Evolutionary conservation across 2,329 filamentous ascomycete species (phyloP), one percentile per base, ranked within the genome.

Genomic region (Fusarium sp.): DNA sequence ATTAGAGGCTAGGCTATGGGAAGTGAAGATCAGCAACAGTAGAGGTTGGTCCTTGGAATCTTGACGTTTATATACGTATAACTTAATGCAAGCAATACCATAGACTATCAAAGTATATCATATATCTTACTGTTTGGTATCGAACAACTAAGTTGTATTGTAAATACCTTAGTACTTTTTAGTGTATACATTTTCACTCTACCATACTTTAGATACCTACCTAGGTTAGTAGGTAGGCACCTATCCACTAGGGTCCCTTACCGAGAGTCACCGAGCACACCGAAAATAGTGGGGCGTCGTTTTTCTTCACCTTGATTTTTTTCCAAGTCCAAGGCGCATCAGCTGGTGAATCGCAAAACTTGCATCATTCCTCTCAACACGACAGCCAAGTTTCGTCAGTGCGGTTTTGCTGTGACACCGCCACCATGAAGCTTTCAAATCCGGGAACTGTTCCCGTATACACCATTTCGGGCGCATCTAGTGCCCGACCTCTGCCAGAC

Each of bases 401-500:
- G 70, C 65, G 56, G 68, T 35, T 54, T 41, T 36, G 53, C 58
- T 63, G 38, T 44, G 55, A 60, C 56, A 50, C 56, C 50, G 54
- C 68, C 60, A 44, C 50, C 68, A 95, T 95, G 93, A 94, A 95
- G 86, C 89, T 95, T 81, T 92, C 92, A 33, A 94, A 94, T 77
- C 91, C 93, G 73, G 93, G 94, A 71, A 88, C 92, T 48, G 93
- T 97, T 67, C 93, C 93, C 64, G 95, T 98, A 5, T 99, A 99
- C 80, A 98, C 96, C 61, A 93, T 99, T 78, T 95, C 95, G 41
- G 97, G 96, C 73, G 94, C 94, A 38, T 94, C 94, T 39, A 95
- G 94, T 24, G 93, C 94, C 12, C 90, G 95, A 31, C 93, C 94
- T 26, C 88, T 99, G 35, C 96, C 96, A 68, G 96, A 99, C 84